phyloP scores from a whole-genome alignment of 441 rosid genomes.

The Geranium incanum region DNA sequence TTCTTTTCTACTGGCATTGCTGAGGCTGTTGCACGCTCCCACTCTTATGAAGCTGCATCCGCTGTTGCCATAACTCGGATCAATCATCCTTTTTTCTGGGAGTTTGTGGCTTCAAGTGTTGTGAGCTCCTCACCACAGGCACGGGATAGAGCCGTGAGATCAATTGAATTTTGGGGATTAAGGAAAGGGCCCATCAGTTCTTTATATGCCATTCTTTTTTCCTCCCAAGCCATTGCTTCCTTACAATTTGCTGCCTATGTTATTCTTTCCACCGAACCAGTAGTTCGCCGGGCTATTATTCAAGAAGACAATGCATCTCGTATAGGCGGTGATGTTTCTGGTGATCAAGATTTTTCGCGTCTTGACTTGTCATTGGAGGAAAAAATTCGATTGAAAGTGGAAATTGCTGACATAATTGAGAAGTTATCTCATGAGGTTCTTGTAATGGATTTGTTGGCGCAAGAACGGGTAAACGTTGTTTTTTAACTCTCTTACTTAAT shows the following conservation, averaged over 20 bases:
- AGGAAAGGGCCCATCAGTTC: constrained; percentile 71
- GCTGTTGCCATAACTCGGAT: constrained; percentile 57
- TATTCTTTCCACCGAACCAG: constrained; percentile 73
- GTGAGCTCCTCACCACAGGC: constrained; percentile 50
- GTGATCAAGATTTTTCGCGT: constrained; percentile 36
- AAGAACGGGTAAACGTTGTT: constrained; percentile 57
- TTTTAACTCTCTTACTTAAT: constrained; percentile 4
- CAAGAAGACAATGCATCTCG: constrained; percentile 38
- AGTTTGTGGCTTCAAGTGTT: constrained; percentile 61
- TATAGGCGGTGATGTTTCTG: constrained; percentile 32
- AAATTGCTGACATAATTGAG: constrained; percentile 61
- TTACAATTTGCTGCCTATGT: constrained; percentile 79
- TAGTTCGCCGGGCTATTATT: constrained; percentile 57
- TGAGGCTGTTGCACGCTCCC: constrained; percentile 70
- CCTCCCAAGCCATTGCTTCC: constrained; percentile 55
- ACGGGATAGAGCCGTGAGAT: constrained; percentile 80
- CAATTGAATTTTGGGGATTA: constrained; percentile 87
- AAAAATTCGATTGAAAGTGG: constrained; percentile 52
- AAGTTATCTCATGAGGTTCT: constrained; percentile 57
- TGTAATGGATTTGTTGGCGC: constrained; percentile 61
- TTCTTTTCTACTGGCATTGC: constrained; percentile 84
- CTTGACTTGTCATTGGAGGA: constrained; percentile 46
- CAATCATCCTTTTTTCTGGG: constrained; percentile 63
- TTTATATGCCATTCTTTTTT: constrained; percentile 71
- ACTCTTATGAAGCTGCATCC: constrained; percentile 54